Conservation (phyloP, 1,284 basidiomycete species). For the Fomitopsis palustris region DNA sequence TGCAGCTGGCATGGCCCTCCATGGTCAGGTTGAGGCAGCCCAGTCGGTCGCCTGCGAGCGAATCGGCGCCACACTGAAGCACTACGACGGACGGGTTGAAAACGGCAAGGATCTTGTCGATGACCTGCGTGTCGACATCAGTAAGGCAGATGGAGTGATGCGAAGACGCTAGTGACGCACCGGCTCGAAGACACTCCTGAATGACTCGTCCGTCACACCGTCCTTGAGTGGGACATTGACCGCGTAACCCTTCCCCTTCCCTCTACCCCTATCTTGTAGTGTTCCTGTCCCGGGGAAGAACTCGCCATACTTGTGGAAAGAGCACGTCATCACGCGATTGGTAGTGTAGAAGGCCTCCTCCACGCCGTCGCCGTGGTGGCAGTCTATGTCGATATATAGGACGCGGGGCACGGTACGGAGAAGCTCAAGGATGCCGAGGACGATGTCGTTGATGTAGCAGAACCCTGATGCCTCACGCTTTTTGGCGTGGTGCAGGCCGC, state of each 20-base stretch:
- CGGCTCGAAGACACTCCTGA: slow-evolving; percentile 85
- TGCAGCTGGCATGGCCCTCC: slow-evolving; percentile 91
- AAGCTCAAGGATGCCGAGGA: slow-evolving; percentile 86
- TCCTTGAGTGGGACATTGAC: slow-evolving; percentile 95
- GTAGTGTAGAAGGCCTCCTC: slow-evolving; percentile 99
- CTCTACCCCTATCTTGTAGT: slow-evolving; percentile 83
- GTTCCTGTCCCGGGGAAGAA: slow-evolving; percentile 96
- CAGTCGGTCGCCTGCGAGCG: slow-evolving; percentile 91
- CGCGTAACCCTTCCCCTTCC: slow-evolving; percentile 86
- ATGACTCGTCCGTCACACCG: slow-evolving; percentile 85
- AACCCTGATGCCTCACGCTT: slow-evolving; percentile 96
- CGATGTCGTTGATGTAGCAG: slow-evolving; percentile 98
- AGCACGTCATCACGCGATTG: slow-evolving; percentile 93
- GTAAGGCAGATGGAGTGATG: background rate
- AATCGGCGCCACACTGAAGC: slow-evolving; percentile 96
- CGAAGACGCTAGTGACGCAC: slow-evolving; percentile 42
- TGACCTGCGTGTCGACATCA: slow-evolving; percentile 48
- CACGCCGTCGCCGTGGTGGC: slow-evolving; percentile 97
- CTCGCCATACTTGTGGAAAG: slow-evolving; percentile 96
- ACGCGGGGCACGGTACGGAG: slow-evolving; percentile 83
- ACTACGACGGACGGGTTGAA: slow-evolving; percentile 89
- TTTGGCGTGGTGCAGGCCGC: slow-evolving; percentile 97
- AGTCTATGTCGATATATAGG: slow-evolving; percentile 97
- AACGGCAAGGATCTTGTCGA: slow-evolving; percentile 87
- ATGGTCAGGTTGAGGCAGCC: slow-evolving; percentile 97